Conservation (phyloP, 305 asterid genomes). For the Fraxinus nigra region DNA sequence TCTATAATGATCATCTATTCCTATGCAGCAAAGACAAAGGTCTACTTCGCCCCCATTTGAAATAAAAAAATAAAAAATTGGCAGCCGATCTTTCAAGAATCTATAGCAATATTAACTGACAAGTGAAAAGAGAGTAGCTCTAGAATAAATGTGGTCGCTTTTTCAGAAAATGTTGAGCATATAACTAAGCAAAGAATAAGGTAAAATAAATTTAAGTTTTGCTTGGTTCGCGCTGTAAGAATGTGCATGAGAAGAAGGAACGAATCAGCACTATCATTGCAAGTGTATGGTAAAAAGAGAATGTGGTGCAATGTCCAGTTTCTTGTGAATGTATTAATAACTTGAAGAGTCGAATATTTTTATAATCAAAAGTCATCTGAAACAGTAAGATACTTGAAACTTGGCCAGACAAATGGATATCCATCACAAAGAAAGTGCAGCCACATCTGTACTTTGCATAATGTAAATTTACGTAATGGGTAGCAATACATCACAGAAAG, state of each 20-base stretch:
- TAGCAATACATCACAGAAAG: not conserved
- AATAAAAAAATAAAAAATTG: not conserved
- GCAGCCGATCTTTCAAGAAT: not conserved
- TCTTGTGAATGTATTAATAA: not conserved
- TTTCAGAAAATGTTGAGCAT: not conserved
- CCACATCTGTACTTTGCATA: not conserved
- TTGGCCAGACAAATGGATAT: not conserved
- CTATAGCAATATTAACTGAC: not conserved
- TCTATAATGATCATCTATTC: not conserved
- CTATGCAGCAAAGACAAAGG: not conserved
- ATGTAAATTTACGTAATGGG: not conserved
- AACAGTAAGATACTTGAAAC: not conserved
- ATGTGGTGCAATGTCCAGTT: not conserved
- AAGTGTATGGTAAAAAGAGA: not conserved
- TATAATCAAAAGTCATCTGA: slow-evolving; percentile 3
- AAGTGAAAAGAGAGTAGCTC: not conserved
- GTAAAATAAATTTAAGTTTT: not conserved
- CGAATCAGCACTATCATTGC: not conserved
- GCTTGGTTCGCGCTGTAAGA: not conserved
- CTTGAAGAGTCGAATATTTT: slow-evolving; percentile 1
- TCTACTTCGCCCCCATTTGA: not conserved
- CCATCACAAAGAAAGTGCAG: not conserved
- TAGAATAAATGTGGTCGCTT: not conserved
- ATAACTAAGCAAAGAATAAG: not conserved
- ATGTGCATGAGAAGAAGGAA: not conserved